A percentile compares a stretch with the other conserved stretches of the same genome.
phyloP scores from a whole-genome alignment of 139 green algal species.

The Micractinium conductrix region DNA sequence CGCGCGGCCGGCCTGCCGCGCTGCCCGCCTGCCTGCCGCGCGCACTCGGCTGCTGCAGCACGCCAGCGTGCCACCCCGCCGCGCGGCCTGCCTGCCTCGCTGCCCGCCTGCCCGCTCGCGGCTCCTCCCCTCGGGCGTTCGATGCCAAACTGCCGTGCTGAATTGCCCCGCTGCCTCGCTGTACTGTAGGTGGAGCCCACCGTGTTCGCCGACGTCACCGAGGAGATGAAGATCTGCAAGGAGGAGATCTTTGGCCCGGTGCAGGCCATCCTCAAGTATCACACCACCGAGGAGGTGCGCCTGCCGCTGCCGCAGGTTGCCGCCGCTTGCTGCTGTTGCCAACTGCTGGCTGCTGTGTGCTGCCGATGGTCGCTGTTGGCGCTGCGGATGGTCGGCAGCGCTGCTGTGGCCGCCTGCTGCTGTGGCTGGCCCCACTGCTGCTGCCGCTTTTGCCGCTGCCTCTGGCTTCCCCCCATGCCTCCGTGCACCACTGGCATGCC shows the following conservation, averaged over 20 bases:
- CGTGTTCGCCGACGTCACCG: slow-evolving; percentile 28
- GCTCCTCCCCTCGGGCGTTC: neutral
- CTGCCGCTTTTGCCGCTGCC: neutral
- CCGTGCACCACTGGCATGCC: too few relatives aligned
- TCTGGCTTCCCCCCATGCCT: neutral
- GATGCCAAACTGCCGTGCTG: neutral
- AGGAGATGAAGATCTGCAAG: slow-evolving; percentile 65
- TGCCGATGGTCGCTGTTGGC: too few relatives aligned
- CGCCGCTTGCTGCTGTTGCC: too few relatives aligned
- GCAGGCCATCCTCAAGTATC: slow-evolving; percentile 68
- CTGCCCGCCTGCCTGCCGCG: neutral
- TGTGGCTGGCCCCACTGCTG: too few relatives aligned
- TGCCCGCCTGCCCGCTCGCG: neutral
- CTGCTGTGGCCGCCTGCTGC: too few relatives aligned
- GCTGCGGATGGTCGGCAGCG: too few relatives aligned
- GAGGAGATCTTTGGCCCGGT: slow-evolving; percentile 78
- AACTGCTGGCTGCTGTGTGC: too few relatives aligned
- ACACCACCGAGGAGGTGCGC: slow-evolving; percentile 5
- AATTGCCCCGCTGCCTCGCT: neutral
- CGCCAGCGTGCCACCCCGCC: too few relatives aligned
- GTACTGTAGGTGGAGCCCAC: slow-evolving; percentile 48
- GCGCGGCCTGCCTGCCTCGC: neutral
- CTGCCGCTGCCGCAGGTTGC: too few relatives aligned
- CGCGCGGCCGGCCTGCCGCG: too few relatives aligned
- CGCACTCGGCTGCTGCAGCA: too few relatives aligned